Evolutionary conservation across 306 rosid species (phyloP), one percentile per base, ranked within the genome.

Genomic region (Quercus dentata): DNA sequence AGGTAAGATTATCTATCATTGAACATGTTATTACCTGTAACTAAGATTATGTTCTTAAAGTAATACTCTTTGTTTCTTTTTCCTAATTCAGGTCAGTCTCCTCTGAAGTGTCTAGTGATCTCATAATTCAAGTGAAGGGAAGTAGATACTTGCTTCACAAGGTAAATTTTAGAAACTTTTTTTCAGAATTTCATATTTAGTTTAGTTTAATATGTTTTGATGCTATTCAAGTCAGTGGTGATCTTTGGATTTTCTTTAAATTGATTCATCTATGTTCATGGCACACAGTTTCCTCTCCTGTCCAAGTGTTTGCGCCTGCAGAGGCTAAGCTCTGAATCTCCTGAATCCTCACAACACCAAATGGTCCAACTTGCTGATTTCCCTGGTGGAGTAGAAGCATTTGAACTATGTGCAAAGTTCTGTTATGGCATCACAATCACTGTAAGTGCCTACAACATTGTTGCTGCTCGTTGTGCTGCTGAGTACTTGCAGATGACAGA

Each of bases 41-140:
- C 49, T 75, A 56, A 71, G 30, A 80, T 75, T 5, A 18, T 52
- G 56, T 74, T 5, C 3, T 73, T 74, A 2, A 44, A 44, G 46
- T 70, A 4, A 28, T 78, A 23, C n/a, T 12, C 77, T 2, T 21
- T 49, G 59, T 61, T 20, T 35, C 27, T 13, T 79, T 74, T 68
- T 21, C 69, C 51, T 44, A 57, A 74, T 76, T 57, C 97, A 96
- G 99, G 93, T 88, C 99, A 71, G 89, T 96, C 76, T 88, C 98
- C 74, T 91, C 98, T 79, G 99, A 96, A 88, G 97, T 96, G 77
- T 93, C 97, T 69, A 91, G 97, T 69, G 99, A 96, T 86, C 93
- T 96, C 73, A 82, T 91, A 83, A 85, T 96, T 84, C 99, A 96
- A 85, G 99, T 93, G 56, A 91, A 82, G 73, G 98, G 91, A 81